Evolutionary conservation across 257 asterid genomes (phyloP), one percentile per base, ranked within the genome.

Genomic region (Cynanchum wilfordii): DNA sequence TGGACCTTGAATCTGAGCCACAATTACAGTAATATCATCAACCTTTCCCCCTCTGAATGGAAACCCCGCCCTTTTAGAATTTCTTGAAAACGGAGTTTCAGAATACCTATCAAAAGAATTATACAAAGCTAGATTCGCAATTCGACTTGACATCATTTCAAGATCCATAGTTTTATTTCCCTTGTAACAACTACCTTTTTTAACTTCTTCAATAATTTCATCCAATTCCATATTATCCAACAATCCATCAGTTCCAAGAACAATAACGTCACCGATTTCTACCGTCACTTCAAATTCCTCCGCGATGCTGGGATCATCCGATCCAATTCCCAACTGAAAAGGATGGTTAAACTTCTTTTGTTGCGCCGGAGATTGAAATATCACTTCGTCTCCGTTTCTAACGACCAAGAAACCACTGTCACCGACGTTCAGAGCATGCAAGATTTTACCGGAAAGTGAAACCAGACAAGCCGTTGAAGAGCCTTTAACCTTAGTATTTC

Each of bases 1-100:
- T n/a, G 38, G 38, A 17, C 17, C 16, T 54, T n/a, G 33, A 33
- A 77, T 66, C 10, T 63, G 40, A 57, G 84, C 82, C 64, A 58
- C 73, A 29, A 80, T 65, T 11, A 77, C 82, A 1, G 82, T 83
- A 75, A 83, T 76, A 12, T 77, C 84, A 57, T 83, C 84, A 3
- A 44, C 5, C 51, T 77, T 79, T 42, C 83, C 85, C 24, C 84
- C 84, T 8, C 0, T 16, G 20, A 16, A 73, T 29, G 3, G 7
- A 0, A 6, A 11, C 2, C 80, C 71, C 1, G 77, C 80, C 30
- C 19, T 36, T 38, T 49, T 24, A 1, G 82, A 40, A 0, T 75
- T 73, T 11, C 49, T 72, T n/a, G 79, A 62, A 45, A 33, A 83
- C 0, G 82, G 84, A 11, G 81, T 72, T 40, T 69, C 80, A 6